Conservation (phyloP, 2,329 filamentous ascomycete genomes). For the Colletotrichum tropicicola region DNA sequence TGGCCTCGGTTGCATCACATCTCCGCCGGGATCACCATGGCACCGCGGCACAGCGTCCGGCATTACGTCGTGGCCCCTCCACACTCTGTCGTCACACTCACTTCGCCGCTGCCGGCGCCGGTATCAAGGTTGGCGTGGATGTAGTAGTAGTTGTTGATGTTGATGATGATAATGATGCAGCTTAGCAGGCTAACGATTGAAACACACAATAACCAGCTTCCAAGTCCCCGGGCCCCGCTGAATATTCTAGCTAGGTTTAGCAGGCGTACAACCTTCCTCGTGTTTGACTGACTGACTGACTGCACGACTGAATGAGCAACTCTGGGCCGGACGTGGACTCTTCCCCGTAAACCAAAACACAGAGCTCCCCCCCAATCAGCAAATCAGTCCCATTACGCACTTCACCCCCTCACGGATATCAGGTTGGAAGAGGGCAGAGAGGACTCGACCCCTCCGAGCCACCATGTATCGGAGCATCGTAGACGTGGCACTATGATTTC, state of each 20-base stretch:
- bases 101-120: not conserved
- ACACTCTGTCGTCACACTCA: not conserved
- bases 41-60: not conserved
- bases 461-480: conserved; percentile 16
- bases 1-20: conserved; percentile 21
- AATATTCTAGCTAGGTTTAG: conserved; percentile 21
- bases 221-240: conserved; percentile 3
- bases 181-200: conserved; percentile 26
- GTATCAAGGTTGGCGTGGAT: too few relatives aligned
- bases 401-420: conserved; percentile 5
- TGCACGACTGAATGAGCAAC: not conserved
- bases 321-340: not conserved
- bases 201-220: conserved; percentile 24
- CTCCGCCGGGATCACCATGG: not conserved
- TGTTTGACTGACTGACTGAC: conserved; percentile 10
- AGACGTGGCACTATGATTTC: conserved; percentile 18
- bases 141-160: not conserved
- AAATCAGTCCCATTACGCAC: conserved; percentile 21
- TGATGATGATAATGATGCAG: not conserved
- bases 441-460: not conserved
- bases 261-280: conserved; percentile 24
- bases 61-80: not conserved
- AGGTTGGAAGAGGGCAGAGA: not conserved
- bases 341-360: not conserved
- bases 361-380: conserved; percentile 3